These are phyloP conservation scores for Umbellularia californica DNA, from an alignment of 164 flowering plant species.

Conservation along the genomic window DNA sequence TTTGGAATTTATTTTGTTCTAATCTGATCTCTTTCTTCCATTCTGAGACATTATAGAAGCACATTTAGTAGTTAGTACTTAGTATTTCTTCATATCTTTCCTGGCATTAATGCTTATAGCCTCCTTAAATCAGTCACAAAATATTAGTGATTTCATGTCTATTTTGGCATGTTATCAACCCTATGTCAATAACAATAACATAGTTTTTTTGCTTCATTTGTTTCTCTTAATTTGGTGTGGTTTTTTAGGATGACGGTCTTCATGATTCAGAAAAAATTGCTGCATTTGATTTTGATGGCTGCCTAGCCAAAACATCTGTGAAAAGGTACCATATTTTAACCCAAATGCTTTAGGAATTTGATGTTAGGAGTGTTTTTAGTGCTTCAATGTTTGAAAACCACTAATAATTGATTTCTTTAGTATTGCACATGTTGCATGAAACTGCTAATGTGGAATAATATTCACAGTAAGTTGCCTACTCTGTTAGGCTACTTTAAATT, in stretches of 20 bases:
- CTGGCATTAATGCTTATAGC: not conserved
- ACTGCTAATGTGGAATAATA: not conserved
- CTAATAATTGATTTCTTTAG: not conserved
- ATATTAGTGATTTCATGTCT: not conserved
- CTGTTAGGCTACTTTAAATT: not conserved
- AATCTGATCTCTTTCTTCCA: no score
- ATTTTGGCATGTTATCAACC: not conserved
- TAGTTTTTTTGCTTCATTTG: not conserved
- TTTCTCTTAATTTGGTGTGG: not conserved
- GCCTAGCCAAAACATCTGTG: slow-evolving; percentile 81
- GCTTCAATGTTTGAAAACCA: not conserved
- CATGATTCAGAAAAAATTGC: slow-evolving; percentile 80
- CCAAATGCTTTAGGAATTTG: not conserved
- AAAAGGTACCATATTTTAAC: slow-evolving; percentile 39
- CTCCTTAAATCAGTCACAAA: not conserved
- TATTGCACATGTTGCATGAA: not conserved
- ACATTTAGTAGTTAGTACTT: no score
- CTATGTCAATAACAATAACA: not conserved
- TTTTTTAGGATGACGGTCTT: slow-evolving; percentile 71
- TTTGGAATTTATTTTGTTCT: no score
- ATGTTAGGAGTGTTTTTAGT: no score
- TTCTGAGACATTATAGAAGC: no score
- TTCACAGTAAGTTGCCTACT: not conserved
- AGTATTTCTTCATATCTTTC: not conserved
- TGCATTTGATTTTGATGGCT: slow-evolving; percentile 99